These are phyloP conservation scores for Solanum medicagineum DNA, from an alignment of 257 asterid species.

Conservation along the genomic window DNA sequence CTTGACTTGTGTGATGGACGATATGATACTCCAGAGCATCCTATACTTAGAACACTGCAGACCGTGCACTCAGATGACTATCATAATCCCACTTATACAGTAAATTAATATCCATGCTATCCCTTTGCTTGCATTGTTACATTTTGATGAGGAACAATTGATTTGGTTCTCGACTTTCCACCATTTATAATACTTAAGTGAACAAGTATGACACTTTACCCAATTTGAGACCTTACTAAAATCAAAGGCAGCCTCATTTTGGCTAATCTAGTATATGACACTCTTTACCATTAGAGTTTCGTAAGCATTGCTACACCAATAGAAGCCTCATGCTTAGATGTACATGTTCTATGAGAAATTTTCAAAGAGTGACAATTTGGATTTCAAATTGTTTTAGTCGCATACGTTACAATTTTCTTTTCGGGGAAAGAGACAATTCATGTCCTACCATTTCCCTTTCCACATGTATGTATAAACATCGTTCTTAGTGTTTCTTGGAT, in stretches of 20 bases:
- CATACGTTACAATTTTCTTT: not conserved
- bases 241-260: not conserved
- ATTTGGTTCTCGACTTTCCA: not conserved
- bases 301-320: not conserved
- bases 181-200: not conserved
- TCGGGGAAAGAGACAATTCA: not conserved
- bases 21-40: conserved; percentile 82
- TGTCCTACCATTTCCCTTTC: not conserved
- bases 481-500: not conserved
- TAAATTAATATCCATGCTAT: conserved; percentile 16
- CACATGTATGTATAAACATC: not conserved
- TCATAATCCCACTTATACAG: conserved; percentile 84
- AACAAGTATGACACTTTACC: not conserved
- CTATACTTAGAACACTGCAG: conserved; percentile 56
- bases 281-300: not conserved
- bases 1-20: conserved; percentile 93
- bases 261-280: not conserved
- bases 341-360: not conserved
- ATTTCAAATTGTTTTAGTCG: not conserved
- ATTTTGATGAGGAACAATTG: not conserved
- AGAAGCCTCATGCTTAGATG: not conserved
- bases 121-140: not conserved
- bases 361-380: not conserved
- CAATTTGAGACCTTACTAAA: not conserved
- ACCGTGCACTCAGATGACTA: conserved; percentile 75